Base-by-base conservation (phyloP, 2,329 filamentous ascomycete species). In the Setomelanomma holmii region DNA sequence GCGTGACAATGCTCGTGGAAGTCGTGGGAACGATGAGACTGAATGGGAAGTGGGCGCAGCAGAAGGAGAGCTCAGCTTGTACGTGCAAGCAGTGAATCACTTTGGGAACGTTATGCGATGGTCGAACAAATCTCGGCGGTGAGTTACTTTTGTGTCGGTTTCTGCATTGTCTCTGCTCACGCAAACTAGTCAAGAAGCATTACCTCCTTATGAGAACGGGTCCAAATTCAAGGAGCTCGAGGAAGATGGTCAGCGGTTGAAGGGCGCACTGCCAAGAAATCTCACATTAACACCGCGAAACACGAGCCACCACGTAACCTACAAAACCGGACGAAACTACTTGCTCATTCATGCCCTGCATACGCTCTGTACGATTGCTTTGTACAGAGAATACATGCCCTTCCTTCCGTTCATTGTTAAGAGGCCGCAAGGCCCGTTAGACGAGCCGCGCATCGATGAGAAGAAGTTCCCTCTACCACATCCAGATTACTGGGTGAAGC, bases 321-420 rank as follows among this genome's bases (percentile, higher is more conserved):
- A 84, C 48, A 81, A 84, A 36, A 84, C 84, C 1, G 84, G 84
- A 1, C 86, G 86, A 40, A 81, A 83, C 6, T 91, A 88, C 64
- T 83, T 86, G 8, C 80, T 88, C 3, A 75, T 91, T 48, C 88
- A 91, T 63, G 85, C 86, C 61, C 80, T 89, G 1, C 82, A 85
- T 52, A 82, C 83, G 1, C 77, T 90, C 2, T 89, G 86, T 66
- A 80, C 83, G 49, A 86, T 91, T 56, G 85, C 89, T 76, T 78
- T 90, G 22, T 85, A 89, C 63, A 80, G 87, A 55, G 86, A 89
- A 67, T 89, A 87, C 55, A 80, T 89, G 21, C 86, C 87, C 0
- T 89, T 88, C 63, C 80, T 88, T 14, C 84, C 87, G 1, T 77
- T 88, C 39, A 75, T 76, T 16, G 78, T 77, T 57, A 64, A 71